Percentiles rank a stretch among this genome's conserved stretches.
phyloP scores from a whole-genome alignment of 192 early-diverging fungal genomes.

The Chytriomyces confervae region DNA sequence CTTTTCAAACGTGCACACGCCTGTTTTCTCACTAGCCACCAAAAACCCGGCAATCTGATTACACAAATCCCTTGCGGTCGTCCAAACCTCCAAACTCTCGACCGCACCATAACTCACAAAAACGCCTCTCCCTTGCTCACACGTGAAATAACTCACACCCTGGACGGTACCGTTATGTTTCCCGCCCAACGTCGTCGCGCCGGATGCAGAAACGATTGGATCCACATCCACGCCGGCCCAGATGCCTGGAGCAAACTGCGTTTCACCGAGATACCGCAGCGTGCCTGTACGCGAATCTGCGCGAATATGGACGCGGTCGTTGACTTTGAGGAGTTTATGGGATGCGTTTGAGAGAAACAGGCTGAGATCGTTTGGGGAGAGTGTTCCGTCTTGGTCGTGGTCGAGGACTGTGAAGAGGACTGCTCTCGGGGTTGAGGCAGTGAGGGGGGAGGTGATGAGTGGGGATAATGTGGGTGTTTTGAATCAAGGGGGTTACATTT shows the following conservation, averaged over 20 bases:
- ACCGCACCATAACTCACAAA: constrained; percentile 29
- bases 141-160: constrained; percentile 36
- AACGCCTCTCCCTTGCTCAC: constrained; percentile 31
- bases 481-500: background rate
- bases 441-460: background rate
- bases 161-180: constrained; percentile 40
- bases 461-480: background rate
- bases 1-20: background rate
- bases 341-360: constrained; percentile 5
- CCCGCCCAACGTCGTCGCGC: background rate
- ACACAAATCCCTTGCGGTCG: constrained; percentile 9
- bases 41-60: constrained; percentile 18
- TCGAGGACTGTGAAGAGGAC: constrained; percentile 35
- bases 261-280: constrained; percentile 76
- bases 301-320: constrained; percentile 20
- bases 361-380: constrained; percentile 27
- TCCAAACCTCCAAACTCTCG: constrained; percentile 5
- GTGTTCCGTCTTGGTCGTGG: constrained; percentile 26
- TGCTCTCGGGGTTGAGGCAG: background rate
- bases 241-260: constrained; percentile 74
- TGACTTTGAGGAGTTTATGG: background rate
- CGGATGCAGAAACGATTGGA: background rate
- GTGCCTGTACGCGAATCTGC: constrained; percentile 48
- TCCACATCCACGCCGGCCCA: constrained; percentile 89
- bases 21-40: background rate